Base-by-base conservation (phyloP, 108 stramenopile species). In the Stephanodiscus minutulus region DNA sequence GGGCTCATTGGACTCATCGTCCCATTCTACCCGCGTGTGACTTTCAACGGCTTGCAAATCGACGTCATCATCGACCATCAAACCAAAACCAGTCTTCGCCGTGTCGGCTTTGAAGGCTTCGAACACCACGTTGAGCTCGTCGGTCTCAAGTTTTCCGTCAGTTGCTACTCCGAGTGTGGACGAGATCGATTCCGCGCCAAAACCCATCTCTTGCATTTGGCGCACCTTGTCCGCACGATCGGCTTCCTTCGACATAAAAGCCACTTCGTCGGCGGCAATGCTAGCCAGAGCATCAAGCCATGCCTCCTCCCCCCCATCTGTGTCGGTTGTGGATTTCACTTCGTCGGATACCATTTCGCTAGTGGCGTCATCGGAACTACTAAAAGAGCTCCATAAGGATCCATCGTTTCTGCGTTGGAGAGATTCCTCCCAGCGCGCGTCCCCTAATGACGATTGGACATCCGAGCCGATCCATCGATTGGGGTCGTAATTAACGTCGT, bases 201-300 rank as follows among this genome's bases (percentile, higher is more conserved):
- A 90, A n/a, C 88, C 88, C 87, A 85, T 85, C 70, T 93, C 92
- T 81, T 87, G 68, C 92, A 93, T 93, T 74, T 90, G 86, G 17
- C 92, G 86, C 47, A 59, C 89, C 69, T 86, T 90, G 61, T 93
- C 87, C 33, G 92, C 92, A 36, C 92, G 83, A 54, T 89, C 87
- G 15, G 85, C 87, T 64, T 93, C 92, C 48, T 61, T 79, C 53
- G 74, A 59, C 63, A 86, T 93, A 75, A 90, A 93, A 56, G 86
- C 70, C 17, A 90, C 70, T 77, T 93, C 92, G 52, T 90, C 87
- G 31, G 86, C 89, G 3, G 85, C 65, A 28, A 93, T 82, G 27
- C 71, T 61, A 11, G 86, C 83, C 54, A 93, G 74, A 7, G 87
- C 70, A 73, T 93, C 78, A 64, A 93, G 64, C 92, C 92, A 93